Percentiles rank a stretch among this genome's conserved stretches.
Evolutionary conservation across 139 green algal species (phyloP).

Genomic region (Tetraselmis striata): DNA sequence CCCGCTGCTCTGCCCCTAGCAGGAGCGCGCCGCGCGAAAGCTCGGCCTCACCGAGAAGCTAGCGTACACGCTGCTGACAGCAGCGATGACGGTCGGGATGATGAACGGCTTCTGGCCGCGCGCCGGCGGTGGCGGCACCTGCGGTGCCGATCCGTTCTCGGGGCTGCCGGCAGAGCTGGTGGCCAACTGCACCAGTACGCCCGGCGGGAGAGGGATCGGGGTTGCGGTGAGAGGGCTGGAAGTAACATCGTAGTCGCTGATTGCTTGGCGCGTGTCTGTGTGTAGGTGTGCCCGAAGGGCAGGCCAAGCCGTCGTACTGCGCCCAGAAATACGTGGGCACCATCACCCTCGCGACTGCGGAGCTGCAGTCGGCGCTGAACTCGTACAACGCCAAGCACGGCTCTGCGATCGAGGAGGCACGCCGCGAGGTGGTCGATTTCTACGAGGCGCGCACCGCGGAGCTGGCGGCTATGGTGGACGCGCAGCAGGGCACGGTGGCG

Average conservation of each 20-base stretch:
- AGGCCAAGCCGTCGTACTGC: background rate
- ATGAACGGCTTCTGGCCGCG: background rate
- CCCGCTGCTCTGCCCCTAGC: too few species aligned
- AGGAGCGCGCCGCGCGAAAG: background rate
- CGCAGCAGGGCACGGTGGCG: background rate
- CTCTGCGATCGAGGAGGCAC: background rate
- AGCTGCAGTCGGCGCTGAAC: background rate
- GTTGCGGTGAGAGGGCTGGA: too few species aligned
- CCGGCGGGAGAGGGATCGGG: too few species aligned
- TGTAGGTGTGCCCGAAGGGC: background rate
- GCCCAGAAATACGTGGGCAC: background rate
- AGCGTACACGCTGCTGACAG: background rate
- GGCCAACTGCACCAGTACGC: background rate
- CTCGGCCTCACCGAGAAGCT: background rate
- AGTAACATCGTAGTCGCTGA: too few species aligned
- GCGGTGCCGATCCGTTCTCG: background rate
- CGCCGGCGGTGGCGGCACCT: background rate
- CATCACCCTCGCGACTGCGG: background rate
- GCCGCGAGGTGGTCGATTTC: background rate
- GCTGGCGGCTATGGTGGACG: background rate
- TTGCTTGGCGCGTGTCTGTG: too few species aligned
- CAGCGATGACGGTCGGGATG: background rate
- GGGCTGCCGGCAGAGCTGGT: background rate
- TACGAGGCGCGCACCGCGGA: background rate
- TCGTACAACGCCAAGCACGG: background rate